phyloP scores from a whole-genome alignment of 805 yeast genomes.

The Lipomyces sp. region DNA sequence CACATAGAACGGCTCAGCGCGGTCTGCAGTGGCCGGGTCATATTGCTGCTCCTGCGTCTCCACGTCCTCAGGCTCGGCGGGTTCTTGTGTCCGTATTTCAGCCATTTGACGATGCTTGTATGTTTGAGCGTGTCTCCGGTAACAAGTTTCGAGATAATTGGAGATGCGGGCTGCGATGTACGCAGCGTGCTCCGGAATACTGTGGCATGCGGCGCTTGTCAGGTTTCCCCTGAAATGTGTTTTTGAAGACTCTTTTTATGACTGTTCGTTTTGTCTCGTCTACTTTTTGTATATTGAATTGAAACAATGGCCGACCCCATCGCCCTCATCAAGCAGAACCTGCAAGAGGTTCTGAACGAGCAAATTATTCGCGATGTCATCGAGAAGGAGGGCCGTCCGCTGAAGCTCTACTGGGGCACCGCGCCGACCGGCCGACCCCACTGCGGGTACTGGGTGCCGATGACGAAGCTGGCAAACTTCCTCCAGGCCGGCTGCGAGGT shows the following conservation, averaged over 20 bases:
- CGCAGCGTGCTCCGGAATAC: too few relatives aligned
- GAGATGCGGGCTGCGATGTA: too few relatives aligned
- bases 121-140: too few relatives aligned
- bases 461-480: constrained; percentile 94
- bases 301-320: constrained; percentile 38
- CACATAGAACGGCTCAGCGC: constrained; percentile 40
- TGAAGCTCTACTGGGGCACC: constrained; percentile 96
- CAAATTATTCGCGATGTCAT: constrained; percentile 82
- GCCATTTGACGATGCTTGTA: too few relatives aligned
- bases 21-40: constrained; percentile 15
- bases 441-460: constrained; percentile 97
- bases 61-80: background rate
- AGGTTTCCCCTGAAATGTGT: too few relatives aligned
- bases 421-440: constrained; percentile 99
- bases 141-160: too few relatives aligned
- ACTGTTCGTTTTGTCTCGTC: too few relatives aligned
- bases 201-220: too few relatives aligned
- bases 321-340: constrained; percentile 73
- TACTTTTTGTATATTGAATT: too few relatives aligned
- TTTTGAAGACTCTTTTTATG: too few relatives aligned
- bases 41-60: too few relatives aligned
- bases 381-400: constrained; percentile 74
- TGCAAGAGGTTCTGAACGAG: constrained; percentile 88
- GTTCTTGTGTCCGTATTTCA: background rate
- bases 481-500: constrained; percentile 95